These are phyloP conservation scores for Castanopsis chinensis DNA, from an alignment of 306 rosid genomes.

Conservation along the genomic window DNA sequence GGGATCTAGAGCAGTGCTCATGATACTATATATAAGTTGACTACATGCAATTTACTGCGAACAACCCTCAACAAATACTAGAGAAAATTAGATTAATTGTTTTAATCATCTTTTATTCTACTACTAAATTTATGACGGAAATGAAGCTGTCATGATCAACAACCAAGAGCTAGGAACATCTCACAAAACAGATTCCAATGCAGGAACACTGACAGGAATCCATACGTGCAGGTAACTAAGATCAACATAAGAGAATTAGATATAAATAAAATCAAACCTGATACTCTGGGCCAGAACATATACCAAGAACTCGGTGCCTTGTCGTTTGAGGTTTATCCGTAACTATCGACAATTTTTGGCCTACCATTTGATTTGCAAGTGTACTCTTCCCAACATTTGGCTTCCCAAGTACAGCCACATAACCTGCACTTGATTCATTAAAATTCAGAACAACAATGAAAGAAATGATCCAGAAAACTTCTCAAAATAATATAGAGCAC, in stretches of 20 bases:
- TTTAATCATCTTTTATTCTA: background rate
- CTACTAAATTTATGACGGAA: background rate
- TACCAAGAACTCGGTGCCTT: conserved; percentile 90
- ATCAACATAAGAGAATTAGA: conserved; percentile 10
- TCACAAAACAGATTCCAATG: background rate
- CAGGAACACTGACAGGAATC: background rate
- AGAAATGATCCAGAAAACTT: background rate
- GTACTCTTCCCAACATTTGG: conserved; percentile 99
- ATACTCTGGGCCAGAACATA: conserved; percentile 82
- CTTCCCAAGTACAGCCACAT: conserved; percentile 87
- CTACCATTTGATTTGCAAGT: conserved; percentile 87
- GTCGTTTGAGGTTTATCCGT: conserved; percentile 98
- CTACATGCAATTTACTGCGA: background rate
- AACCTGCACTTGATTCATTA: conserved; percentile 54
- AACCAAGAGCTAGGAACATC: background rate
- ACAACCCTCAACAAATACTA: background rate
- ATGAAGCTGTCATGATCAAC: background rate
- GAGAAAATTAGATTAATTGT: background rate
- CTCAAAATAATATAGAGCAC: background rate
- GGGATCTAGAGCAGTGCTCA: background rate
- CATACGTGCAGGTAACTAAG: conserved; percentile 1
- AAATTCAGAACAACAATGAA: conserved; percentile 16
- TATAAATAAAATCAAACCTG: conserved; percentile 62
- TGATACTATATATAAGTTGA: background rate
- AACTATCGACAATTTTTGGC: conserved; percentile 91